Evolutionary conservation across 768 basidiomycete genomes (phyloP), one percentile per base, ranked within the genome.

Genomic region (Nidularia sp.): DNA sequence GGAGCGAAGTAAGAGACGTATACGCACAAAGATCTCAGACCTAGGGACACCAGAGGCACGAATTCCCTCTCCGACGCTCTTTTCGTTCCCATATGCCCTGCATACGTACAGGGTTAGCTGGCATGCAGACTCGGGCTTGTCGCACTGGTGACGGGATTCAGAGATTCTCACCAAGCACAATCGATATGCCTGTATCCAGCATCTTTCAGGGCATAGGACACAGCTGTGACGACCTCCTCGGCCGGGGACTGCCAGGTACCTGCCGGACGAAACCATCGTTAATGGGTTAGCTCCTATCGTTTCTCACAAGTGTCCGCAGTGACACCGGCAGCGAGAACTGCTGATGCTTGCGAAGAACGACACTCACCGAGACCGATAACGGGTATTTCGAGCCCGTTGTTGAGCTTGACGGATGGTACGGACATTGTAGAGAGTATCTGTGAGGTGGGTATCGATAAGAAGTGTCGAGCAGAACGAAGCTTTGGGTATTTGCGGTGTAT

Each of bases 201-300:
- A 51, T 81, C 80, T 56, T 84, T 86, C 55, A 95, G 67, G 1
- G 91, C 91, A 57, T 79, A 78, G 51, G 77, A 75, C 29, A 95
- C 93, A 2, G 93, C 93, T 39, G 70, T 57, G 9, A 72, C 70
- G 34, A 90, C 90, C 56, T 91, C 84, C 47, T 86, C 85, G 2
- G 86, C 74, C 57, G 82, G 79, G 42, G 86, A 84, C 66, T 89
- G 85, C 89, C 89, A 93, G 12, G 92, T 93, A 12, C 90, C 90
- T 86, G 56, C 29, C 53, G 45, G 34, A 49, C 49, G 42, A 7
- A 47, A 55, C 10, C 13, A 10, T 9, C 9, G 9, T 45, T 18
- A 45, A 18, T 45, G 9, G 9, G 9, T 39, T 39, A 39, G 9
- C 36, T 29, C 9, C 22, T 8, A 45, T 9, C 22, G 22, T 18